Evolutionary conservation across 805 yeast species (phyloP), one percentile per base, ranked within the genome.

Genomic region (Candida mattraensis): DNA sequence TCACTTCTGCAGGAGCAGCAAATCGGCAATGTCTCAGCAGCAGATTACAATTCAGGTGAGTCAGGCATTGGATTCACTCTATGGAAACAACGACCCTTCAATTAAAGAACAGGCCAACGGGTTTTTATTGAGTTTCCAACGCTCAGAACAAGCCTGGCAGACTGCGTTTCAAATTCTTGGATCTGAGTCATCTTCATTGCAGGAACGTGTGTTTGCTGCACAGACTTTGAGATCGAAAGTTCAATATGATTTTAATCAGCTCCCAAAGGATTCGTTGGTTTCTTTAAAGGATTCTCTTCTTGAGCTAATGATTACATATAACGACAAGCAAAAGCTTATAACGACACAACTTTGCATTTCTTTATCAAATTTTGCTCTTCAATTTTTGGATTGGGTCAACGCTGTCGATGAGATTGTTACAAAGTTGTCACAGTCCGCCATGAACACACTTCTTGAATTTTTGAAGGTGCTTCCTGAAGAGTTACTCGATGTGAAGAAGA

Each of bases 391-490:
- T 19, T 93, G 98, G 98, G 51, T 61, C 5, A 67, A 76, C 45
- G 85, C 95, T 1, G 56, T 88, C 4, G 69, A 64, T 16, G 96
- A 88, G 46, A 73, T 87, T 37, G 75, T 84, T 11, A 43, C 68
- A 4, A 55, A 62, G 13, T 60, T 83, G 24, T 67, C 74, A 12
- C 61, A 65, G 33, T 65, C 57, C 34, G 56, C 65, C 30, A 56
- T 72, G 49, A 56, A 64, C 4, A 64, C 76, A 31, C 58, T 91
- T 27, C 66, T 94, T 37, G 94, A 86, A 54, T 88, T 91, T 52
- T 71, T 93, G 44, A 81, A 80, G 56, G 81, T 93, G 33, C 65
- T 93, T 38, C 99, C 99, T 1, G 98, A 93, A 58, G 99, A 93
- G 61, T 72, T 88, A 28, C 63, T 80, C 28, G 94, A 84, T 50